Evolutionary conservation across 2,329 filamentous ascomycete species (phyloP).

Genomic region (Monosporascus sp.): DNA sequence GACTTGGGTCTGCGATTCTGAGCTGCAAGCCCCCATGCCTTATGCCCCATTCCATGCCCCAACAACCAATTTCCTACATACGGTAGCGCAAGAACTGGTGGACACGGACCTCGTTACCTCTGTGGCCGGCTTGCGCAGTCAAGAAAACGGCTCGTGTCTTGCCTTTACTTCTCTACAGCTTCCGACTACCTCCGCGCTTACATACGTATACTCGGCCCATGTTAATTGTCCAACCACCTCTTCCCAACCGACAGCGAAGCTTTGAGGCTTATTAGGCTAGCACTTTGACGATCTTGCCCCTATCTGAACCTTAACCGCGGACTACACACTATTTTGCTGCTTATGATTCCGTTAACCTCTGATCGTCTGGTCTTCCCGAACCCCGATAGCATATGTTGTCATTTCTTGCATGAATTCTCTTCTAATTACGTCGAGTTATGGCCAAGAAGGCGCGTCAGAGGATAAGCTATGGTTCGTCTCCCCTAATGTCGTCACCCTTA

Average conservation of each 20-base stretch:
- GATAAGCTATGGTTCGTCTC: slow-evolving; percentile 58
- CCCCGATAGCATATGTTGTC: background rate
- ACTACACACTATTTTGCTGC: background rate
- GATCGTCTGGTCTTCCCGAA: background rate
- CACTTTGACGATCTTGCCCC: background rate
- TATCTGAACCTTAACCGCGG: background rate
- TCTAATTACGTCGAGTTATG: slow-evolving; percentile 34
- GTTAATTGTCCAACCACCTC: background rate
- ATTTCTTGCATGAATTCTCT: slow-evolving; percentile 12
- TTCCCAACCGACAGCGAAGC: background rate
- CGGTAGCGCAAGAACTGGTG: too few relatives aligned
- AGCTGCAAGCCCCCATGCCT: too few relatives aligned
- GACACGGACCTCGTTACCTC: too few relatives aligned
- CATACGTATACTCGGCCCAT: too few relatives aligned
- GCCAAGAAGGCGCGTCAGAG: slow-evolving; percentile 61
- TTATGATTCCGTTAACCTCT: background rate
- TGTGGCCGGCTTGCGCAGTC: too few relatives aligned
- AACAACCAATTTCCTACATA: too few relatives aligned
- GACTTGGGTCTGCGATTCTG: too few relatives aligned
- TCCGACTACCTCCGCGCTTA: too few relatives aligned
- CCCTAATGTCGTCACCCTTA: slow-evolving; percentile 2
- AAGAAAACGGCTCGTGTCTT: background rate
- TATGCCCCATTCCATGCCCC: too few relatives aligned
- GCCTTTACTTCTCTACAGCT: background rate
- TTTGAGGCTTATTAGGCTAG: background rate